Conservation (phyloP, 1,139 yeast species). For the Chernovozyma sophiae-reginae region DNA sequence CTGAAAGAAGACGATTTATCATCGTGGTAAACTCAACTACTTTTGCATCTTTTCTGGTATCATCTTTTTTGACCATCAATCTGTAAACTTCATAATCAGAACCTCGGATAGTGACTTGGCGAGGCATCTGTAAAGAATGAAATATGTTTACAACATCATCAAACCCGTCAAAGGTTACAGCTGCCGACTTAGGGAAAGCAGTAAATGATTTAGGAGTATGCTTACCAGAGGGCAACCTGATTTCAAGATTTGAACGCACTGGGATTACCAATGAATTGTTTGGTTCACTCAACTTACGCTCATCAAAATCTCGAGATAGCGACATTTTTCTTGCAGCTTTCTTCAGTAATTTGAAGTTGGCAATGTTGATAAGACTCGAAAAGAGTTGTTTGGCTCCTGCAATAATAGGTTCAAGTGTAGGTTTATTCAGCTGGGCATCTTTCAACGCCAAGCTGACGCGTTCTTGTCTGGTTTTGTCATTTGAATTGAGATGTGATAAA, state of each 20-base stretch:
- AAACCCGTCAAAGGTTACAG: conserved; percentile 53
- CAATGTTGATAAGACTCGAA: conserved; percentile 31
- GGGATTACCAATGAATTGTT: conserved; percentile 74
- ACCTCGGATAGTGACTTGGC: conserved; percentile 72
- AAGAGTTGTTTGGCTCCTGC: conserved; percentile 32
- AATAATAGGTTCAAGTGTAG: conserved; percentile 13
- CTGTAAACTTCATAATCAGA: conserved; percentile 70
- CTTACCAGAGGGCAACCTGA: conserved; percentile 52
- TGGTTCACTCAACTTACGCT: conserved; percentile 48
- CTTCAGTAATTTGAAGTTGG: conserved; percentile 32
- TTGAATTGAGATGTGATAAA: conserved; percentile 68
- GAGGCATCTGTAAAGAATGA: conserved; percentile 82
- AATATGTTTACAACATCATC: conserved; percentile 65
- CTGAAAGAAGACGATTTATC: conserved; percentile 67
- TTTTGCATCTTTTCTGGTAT: conserved; percentile 91
- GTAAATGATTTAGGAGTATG: conserved; percentile 38
- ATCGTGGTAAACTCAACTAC: conserved; percentile 89
- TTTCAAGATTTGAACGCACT: conserved; percentile 67
- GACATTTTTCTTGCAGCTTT: conserved; percentile 28
- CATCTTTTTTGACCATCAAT: conserved; percentile 85
- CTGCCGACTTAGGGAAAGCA: conserved; percentile 53
- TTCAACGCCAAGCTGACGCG: conserved; percentile 38
- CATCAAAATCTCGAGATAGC: conserved; percentile 41
- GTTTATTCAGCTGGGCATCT: conserved; percentile 12
- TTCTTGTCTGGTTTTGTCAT: conserved; percentile 52